Evolutionary conservation across 179 eudicot genomes (phyloP), one percentile per base, ranked within the genome.

Genomic region (Beta lomatogona): DNA sequence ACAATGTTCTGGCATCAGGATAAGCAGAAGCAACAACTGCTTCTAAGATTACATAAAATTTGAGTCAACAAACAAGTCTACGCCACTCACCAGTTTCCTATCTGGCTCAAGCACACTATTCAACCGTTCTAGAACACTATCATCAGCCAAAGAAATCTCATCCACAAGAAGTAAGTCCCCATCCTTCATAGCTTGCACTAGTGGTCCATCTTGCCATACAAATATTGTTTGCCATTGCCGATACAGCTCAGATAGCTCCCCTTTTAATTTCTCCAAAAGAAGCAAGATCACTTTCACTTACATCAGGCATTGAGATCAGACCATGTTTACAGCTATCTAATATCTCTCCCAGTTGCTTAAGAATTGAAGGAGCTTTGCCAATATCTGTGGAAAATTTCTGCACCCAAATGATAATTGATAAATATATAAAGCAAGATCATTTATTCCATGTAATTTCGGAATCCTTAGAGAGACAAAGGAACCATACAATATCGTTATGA

Each of bases 81-180:
- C 3, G 55, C 31, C n/a, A 73, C 88, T 71, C 78, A 92, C 99
- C 97, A 97, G 85, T 84, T 90, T 94, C 89, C 99, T 92, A 80
- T 97, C 98, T 21, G 99, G 97, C 87, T 97, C 99, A 79, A 97
- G 88, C 80, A 97, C 98, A 86, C 99, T 97, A 85, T 97, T 97
- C 85, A 97, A 79, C 81, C 99, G 91, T 88, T 97, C 99, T 66
- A 97, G 91, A 50, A 97, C 98, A 82, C 99, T 94, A 77, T 97
- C 99, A 90, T 97, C 99, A 25, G 99, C 99, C 87, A 97, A 88
- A 67, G 99, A 97, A 76, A 97, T 94, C 85, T 97, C 99, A 78
- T 97, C 99, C 78, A 94, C 99, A 84, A 97, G 98, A 84, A 97
- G 87, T 45, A 97, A 78, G 80, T 93, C 93, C 45, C 97, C 99